Percentiles rank a stretch among this genome's conserved stretches.
Conservation (phyloP, 345 rosid species). For the Corchorus capsularis region DNA sequence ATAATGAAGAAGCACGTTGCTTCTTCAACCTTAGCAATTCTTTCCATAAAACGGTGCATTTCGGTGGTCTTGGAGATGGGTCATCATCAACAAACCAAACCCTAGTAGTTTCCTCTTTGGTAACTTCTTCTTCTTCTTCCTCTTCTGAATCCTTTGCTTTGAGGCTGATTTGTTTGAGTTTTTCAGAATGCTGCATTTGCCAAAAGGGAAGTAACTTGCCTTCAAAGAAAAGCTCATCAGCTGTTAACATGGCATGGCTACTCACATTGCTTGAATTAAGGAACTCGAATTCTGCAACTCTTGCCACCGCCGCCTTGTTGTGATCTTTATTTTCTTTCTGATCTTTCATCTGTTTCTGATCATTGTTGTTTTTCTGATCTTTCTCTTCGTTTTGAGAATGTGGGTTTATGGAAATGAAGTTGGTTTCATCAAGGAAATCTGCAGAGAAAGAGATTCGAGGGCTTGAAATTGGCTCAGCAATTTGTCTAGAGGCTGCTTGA, state of each 20-base stretch:
- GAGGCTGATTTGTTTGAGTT: conserved; percentile 58
- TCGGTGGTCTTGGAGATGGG: conserved; percentile 96
- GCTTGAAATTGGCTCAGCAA: conserved; percentile 47
- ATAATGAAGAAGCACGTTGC: conserved; percentile 57
- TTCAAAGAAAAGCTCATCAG: conserved; percentile 88
- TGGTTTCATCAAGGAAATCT: conserved; percentile 62
- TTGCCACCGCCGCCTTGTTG: neutral
- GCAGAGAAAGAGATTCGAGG: conserved; percentile 90
- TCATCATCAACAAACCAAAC: conserved; percentile 92
- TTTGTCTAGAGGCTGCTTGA: conserved; percentile 41
- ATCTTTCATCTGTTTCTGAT: conserved; percentile 23
- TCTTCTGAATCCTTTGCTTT: conserved; percentile 35
- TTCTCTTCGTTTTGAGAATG: conserved; percentile 27
- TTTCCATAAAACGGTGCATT: conserved; percentile 94
- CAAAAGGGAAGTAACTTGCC: conserved; percentile 91
- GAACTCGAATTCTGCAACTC: conserved; percentile 78
- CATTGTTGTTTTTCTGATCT: neutral
- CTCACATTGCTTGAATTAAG: conserved; percentile 49
- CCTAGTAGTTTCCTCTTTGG: conserved; percentile 44
- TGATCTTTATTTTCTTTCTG: conserved; percentile 25
- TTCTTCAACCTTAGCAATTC: conserved; percentile 86
- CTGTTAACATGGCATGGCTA: conserved; percentile 60
- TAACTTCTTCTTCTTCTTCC: conserved; percentile 36
- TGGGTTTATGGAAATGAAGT: conserved; percentile 74
- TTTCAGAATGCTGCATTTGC: conserved; percentile 76